A percentile compares a stretch with the other conserved stretches of the same genome.
These are phyloP conservation scores for Priceomyces carsonii DNA, from an alignment of 805 yeast species.

Conservation along the genomic window DNA sequence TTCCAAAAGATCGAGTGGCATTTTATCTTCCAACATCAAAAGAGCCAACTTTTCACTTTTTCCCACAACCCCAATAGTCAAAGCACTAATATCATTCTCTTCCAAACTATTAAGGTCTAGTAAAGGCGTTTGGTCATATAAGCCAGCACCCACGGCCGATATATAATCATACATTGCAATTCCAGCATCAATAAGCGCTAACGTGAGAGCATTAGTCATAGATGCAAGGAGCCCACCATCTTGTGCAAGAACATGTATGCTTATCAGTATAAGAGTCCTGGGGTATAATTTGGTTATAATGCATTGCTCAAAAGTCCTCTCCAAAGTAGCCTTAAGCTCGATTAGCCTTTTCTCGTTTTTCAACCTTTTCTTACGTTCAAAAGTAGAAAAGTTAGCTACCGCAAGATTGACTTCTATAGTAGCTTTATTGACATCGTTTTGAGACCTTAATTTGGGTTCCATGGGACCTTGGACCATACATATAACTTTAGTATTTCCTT, in stretches of 20 bases:
- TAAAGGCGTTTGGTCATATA: constrained; percentile 72
- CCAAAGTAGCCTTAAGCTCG: constrained; percentile 66
- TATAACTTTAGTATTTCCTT: constrained; percentile 86
- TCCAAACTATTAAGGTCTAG: constrained; percentile 82
- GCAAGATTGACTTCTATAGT: constrained; percentile 63
- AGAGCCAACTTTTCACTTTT: constrained; percentile 75
- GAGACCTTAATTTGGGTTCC: constrained; percentile 68
- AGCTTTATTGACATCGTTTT: constrained; percentile 52
- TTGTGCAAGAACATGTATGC: constrained; percentile 76
- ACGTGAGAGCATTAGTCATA: constrained; percentile 80
- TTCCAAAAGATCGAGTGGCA: constrained; percentile 81
- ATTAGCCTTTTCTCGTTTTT: constrained; percentile 69
- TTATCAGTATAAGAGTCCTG: constrained; percentile 75
- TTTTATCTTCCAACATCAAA: constrained; percentile 75
- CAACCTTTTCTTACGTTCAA: constrained; percentile 68
- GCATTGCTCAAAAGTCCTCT: constrained; percentile 72
- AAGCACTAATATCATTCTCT: constrained; percentile 76
- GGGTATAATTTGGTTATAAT: constrained; percentile 76
- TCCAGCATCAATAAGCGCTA: constrained; percentile 94
- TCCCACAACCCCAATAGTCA: constrained; percentile 86
- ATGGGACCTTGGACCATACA: constrained; percentile 88
- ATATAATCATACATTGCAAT: constrained; percentile 91
- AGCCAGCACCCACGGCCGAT: constrained; percentile 76
- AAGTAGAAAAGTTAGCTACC: constrained; percentile 79
- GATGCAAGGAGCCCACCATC: constrained; percentile 88